These are phyloP conservation scores for Fusarium hainanense DNA, from an alignment of 2,329 filamentous ascomycete genomes.

Conservation along the genomic window DNA sequence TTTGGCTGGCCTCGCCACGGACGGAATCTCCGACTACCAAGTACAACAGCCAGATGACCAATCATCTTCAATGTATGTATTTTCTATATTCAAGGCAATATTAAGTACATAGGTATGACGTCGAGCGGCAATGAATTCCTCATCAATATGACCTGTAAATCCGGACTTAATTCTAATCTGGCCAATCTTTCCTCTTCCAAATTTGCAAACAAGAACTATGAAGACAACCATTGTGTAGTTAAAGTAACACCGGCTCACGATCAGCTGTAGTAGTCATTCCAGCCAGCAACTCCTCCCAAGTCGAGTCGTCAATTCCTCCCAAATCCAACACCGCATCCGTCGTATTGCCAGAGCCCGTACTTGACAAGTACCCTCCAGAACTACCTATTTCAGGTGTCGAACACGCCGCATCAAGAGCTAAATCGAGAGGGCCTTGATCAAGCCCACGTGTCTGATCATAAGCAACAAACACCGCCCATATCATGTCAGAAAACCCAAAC, in stretches of 20 bases:
- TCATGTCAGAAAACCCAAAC: slow-evolving; percentile 8
- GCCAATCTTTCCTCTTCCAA: not conserved
- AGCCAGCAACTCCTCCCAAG: slow-evolving; percentile 14
- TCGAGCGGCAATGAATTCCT: not conserved
- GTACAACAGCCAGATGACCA: not conserved
- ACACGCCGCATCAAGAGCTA: not conserved
- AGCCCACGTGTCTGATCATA: not conserved
- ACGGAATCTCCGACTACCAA: slow-evolving; percentile 9
- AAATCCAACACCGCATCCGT: not conserved
- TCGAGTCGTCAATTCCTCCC: not conserved
- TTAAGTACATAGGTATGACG: not conserved
- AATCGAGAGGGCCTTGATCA: not conserved
- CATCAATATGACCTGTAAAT: not conserved
- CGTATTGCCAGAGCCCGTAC: not conserved
- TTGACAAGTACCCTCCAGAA: slow-evolving; percentile 13
- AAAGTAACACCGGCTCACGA: not conserved
- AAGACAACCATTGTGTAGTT: not conserved
- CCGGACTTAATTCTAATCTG: not conserved
- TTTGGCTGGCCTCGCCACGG: not conserved
- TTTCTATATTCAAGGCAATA: not conserved
- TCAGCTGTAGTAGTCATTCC: not conserved
- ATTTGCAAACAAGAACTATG: not conserved
- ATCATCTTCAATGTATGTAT: not conserved
- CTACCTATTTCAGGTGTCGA: not conserved
- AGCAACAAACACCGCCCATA: slow-evolving; percentile 8